Conservation (phyloP, 192 early-diverging fungal genomes). For the Glomus cerebriforme region DNA sequence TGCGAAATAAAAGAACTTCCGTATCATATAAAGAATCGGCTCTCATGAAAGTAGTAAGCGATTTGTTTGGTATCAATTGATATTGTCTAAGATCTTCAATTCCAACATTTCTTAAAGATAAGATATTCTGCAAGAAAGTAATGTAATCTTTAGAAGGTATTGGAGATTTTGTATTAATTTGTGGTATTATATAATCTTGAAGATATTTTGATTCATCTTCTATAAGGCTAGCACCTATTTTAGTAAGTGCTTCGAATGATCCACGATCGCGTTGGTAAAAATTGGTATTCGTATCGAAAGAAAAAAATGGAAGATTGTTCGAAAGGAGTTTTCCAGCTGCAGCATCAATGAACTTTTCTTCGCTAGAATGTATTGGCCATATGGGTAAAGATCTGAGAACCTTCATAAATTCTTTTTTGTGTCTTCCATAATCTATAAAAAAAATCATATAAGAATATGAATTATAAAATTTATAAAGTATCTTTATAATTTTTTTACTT, state of each 20-base stretch:
- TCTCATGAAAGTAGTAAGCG: not conserved
- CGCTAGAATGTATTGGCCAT: not conserved
- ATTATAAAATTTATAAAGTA: too few relatives aligned
- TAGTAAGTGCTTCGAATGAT: not conserved
- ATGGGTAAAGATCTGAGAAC: not conserved
- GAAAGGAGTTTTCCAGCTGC: not conserved
- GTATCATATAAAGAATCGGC: not conserved
- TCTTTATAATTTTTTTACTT: not conserved
- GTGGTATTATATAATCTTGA: not conserved
- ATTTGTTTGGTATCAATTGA: not conserved
- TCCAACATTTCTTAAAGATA: not conserved
- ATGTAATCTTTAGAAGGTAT: not conserved
- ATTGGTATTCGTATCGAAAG: not conserved
- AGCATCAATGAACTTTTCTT: not conserved
- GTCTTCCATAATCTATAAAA: not conserved
- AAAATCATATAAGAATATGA: not conserved
- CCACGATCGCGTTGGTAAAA: not conserved
- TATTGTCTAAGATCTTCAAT: not conserved
- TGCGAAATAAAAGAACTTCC: not conserved
- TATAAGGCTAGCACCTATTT: not conserved
- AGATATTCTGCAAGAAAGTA: not conserved
- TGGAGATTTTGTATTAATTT: not conserved
- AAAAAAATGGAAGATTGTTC: not conserved
- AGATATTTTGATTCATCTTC: not conserved
- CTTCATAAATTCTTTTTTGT: not conserved